Percentiles rank a stretch among this genome's conserved stretches.
phyloP scores from a whole-genome alignment of 179 eudicot genomes.

The Corrigiola litoralis region DNA sequence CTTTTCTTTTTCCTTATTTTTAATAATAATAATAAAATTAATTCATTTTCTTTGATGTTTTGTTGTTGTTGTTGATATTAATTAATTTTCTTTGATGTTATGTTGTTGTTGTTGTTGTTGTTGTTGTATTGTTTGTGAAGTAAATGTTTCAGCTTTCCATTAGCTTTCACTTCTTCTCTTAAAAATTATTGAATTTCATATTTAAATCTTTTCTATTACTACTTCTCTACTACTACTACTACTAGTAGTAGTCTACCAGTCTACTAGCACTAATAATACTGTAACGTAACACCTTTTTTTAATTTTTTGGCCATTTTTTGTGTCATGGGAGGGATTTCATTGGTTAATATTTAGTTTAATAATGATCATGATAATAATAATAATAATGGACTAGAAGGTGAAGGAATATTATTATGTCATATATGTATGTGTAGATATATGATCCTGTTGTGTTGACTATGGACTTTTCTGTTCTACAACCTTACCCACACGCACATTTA shows the following conservation, averaged over 20 bases:
- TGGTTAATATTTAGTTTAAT: background rate
- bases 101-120: conserved; percentile 3
- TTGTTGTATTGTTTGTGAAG: background rate
- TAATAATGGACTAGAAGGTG: conserved; percentile 1
- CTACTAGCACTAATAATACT: too few species aligned
- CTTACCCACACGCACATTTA: background rate
- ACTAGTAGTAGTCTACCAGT: too few species aligned
- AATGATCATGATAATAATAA: conserved; percentile 5
- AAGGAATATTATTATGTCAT: conserved; percentile 6
- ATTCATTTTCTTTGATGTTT: conserved; percentile 1
- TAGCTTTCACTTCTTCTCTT: conserved; percentile 8
- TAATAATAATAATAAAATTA: too few species aligned
- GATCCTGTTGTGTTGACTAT: conserved; percentile 5
- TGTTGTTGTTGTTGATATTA: conserved; percentile 4
- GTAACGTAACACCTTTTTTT: too few species aligned
- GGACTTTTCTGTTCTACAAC: background rate
- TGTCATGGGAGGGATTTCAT: background rate
- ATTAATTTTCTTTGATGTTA: background rate
- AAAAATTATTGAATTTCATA: background rate
- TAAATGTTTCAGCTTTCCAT: conserved; percentile 21
- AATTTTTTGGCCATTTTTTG: background rate
- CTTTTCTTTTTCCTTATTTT: conserved; percentile 25
- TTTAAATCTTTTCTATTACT: background rate
- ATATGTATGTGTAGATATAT: background rate
- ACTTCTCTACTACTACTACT: background rate